Evolutionary conservation across 2,329 filamentous ascomycete species (phyloP).

Genomic region (Cladobotryum protrusum): DNA sequence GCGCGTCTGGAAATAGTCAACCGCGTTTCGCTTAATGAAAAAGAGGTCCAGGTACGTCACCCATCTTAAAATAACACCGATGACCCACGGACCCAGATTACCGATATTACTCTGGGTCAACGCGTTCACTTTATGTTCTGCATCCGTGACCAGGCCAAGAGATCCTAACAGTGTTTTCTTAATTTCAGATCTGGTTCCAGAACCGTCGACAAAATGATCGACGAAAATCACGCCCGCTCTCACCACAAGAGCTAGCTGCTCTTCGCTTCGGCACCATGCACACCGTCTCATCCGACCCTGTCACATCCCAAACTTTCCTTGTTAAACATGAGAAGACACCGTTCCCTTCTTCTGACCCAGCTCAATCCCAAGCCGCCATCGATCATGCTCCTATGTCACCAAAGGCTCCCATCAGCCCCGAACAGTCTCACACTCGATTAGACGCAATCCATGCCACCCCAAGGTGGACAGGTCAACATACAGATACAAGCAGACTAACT

Average conservation of each 20-base stretch:
- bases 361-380: constrained; percentile 18
- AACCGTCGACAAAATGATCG: constrained; percentile 90
- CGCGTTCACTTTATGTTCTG: constrained; percentile 8
- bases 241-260: constrained; percentile 67
- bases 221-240: constrained; percentile 77
- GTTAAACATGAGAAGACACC: constrained; percentile 20
- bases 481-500: constrained; percentile 7
- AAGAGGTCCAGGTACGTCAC: constrained; percentile 82
- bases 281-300: constrained; percentile 42
- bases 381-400: constrained; percentile 21
- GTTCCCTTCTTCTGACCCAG: constrained; percentile 23
- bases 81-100: background rate
- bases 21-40: constrained; percentile 84
- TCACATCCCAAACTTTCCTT: constrained; percentile 22
- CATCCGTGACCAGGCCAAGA: background rate
- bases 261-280: constrained; percentile 51
- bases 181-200: constrained; percentile 89
- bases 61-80: background rate
- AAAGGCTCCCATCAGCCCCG: constrained; percentile 20
- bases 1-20: constrained; percentile 78
- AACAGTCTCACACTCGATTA: constrained; percentile 20
- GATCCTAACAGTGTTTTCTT: background rate
- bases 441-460: constrained; percentile 22
- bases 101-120: constrained; percentile 1
- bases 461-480: constrained; percentile 9